phyloP scores from a whole-genome alignment of 495 filamentous ascomycete species.

The Penicillium alfredii region DNA sequence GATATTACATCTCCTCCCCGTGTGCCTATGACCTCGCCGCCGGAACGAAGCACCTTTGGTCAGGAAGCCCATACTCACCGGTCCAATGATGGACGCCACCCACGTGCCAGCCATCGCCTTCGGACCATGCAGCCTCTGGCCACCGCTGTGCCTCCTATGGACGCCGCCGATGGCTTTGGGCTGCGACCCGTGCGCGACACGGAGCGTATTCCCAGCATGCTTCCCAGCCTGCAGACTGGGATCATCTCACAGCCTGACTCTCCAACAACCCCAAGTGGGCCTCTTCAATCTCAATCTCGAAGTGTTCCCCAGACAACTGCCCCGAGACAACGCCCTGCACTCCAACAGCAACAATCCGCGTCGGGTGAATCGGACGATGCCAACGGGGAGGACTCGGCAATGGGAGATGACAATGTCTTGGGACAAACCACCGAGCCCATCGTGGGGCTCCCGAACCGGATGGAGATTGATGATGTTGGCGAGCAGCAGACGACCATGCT shows the following conservation, averaged over 20 bases:
- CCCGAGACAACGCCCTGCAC: conserved; percentile 62
- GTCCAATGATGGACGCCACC: conserved; percentile 54
- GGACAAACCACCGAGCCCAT: conserved; percentile 67
- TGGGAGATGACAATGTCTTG: conserved; percentile 54
- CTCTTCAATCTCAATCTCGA: conserved; percentile 43
- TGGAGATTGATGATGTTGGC: conserved; percentile 77
- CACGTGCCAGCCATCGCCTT: conserved; percentile 40
- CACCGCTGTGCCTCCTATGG: conserved; percentile 66
- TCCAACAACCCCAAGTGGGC: conserved; percentile 82
- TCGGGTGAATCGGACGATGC: conserved; percentile 85
- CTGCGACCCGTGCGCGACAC: conserved; percentile 76
- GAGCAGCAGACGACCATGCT: conserved; percentile 62
- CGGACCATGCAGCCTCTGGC: conserved; percentile 60
- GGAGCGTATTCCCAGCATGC: conserved; percentile 81
- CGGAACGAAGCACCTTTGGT: conserved; percentile 64
- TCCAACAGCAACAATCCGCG: conserved; percentile 80
- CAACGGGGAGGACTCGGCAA: conserved; percentile 64
- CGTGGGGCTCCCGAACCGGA: conserved; percentile 67
- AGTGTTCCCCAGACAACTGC: conserved; percentile 37
- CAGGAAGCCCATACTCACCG: conserved; percentile 42
- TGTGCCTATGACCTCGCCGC: conserved; percentile 65
- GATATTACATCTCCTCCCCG: conserved; percentile 63
- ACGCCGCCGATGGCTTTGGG: conserved; percentile 66
- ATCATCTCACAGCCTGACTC: conserved; percentile 86
- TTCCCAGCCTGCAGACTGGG: conserved; percentile 63